Evolutionary conservation across 1,139 yeast species (phyloP), one percentile per base, ranked within the genome.

Genomic region (Candida sanyaensis): DNA sequence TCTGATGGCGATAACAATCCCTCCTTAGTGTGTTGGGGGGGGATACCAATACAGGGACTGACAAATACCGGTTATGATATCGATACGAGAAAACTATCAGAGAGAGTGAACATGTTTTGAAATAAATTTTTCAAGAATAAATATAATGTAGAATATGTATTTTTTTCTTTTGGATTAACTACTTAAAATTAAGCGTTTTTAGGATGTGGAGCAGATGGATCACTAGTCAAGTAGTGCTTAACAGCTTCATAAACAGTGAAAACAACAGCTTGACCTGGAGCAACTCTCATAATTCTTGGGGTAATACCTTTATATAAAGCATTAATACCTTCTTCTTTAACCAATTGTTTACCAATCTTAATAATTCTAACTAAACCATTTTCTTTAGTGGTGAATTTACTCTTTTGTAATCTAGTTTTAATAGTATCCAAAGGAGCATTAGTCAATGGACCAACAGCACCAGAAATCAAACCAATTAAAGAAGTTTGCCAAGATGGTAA

Each of bases 201-300:
- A 21, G 32, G 10, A 21, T 29, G 29, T 12, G 34, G 13, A 26
- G 26, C 43, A 32, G 37, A 29, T n/a, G 65, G 50, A 46, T 68
- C 71, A 44, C 73, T 74, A 44, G 57, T 89, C 66, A 92, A 77
- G 46, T 78, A 73, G 33, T 78, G 81, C 69, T 92, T 88, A 67
- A 91, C 88, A 65, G 78, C 86, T 71, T 93, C 99, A 70, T 93
- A 93, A 43, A 93, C 96, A 6, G 98, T 93, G 73, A 93, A 93
- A 17, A 97, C 95, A 49, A 93, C 98, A 48, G 98, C 97, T 73
- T 93, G 99, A 54, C 99, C 99, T 24, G 99, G 98, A 13, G 99
- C 99, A 49, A 93, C 99, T 74, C 99, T 87, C 96, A 93, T 91
- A 60, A 93, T 93, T 77, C 99, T 87, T 60, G 99, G 99, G 37